Percentiles rank a stretch among this genome's conserved stretches.
These are phyloP conservation scores for Nakaseomyces bracarensis DNA, from an alignment of 1,139 yeast genomes.

Conservation along the genomic window DNA sequence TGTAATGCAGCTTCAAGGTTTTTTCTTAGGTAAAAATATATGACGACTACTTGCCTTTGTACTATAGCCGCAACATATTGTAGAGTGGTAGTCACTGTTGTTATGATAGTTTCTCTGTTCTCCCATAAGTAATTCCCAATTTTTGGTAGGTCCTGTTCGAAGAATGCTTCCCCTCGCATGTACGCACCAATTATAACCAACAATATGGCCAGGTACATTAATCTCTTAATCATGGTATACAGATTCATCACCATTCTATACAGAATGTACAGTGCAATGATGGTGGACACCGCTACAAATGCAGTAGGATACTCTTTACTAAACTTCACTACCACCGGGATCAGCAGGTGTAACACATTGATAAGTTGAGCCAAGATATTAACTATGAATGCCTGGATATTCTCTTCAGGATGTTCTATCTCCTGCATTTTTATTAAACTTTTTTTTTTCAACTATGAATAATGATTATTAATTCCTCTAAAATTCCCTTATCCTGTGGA, in stretches of 20 bases:
- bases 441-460: too few species aligned
- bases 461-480: too few species aligned
- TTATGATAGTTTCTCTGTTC: neutral
- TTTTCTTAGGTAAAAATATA: neutral
- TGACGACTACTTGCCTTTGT: neutral
- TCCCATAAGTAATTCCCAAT: neutral
- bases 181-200: conserved; percentile 4
- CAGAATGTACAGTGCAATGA: conserved; percentile 1
- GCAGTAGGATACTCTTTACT: conserved; percentile 6
- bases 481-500: too few species aligned
- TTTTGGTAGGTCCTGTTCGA: conserved; percentile 4
- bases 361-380: neutral
- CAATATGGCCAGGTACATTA: conserved; percentile 4
- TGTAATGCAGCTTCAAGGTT: neutral
- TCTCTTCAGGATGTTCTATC: conserved; percentile 5
- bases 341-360: conserved; percentile 6
- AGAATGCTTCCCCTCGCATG: conserved; percentile 7
- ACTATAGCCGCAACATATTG: neutral
- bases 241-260: conserved; percentile 6
- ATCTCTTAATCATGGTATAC: conserved; percentile 5
- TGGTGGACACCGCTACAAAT: neutral
- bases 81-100: neutral
- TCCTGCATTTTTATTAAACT: neutral
- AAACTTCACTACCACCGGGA: conserved; percentile 7
- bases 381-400: conserved; percentile 1